These are phyloP conservation scores for Pulveroboletus sp. DNA, from an alignment of 768 basidiomycete species.

Conservation along the genomic window DNA sequence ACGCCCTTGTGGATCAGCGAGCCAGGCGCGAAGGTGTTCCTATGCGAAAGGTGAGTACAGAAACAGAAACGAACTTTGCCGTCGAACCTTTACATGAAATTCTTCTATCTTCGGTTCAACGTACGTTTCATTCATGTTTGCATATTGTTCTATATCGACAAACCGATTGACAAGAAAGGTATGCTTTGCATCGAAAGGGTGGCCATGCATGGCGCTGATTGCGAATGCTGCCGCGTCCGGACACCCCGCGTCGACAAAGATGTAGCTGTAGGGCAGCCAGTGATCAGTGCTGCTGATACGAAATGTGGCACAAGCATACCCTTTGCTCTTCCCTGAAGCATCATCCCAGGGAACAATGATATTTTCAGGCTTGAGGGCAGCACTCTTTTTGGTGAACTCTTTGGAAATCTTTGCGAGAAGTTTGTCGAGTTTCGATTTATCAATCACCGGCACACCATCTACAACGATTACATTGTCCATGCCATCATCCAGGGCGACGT, in stretches of 20 bases:
- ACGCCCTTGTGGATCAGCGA: constrained; percentile 85
- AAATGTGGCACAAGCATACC: constrained; percentile 46
- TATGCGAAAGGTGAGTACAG: constrained; percentile 29
- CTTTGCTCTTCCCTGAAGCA: constrained; percentile 79
- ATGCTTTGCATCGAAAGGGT: constrained; percentile 85
- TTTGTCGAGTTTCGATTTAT: constrained; percentile 77
- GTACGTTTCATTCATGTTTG: constrained; percentile 72
- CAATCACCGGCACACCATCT: constrained; percentile 89
- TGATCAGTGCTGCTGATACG: constrained; percentile 1
- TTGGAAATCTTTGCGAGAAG: constrained; percentile 78
- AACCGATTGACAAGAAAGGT: constrained; percentile 83
- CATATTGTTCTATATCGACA: constrained; percentile 82
- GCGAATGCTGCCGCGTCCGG: constrained; percentile 68
- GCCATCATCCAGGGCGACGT: constrained; percentile 76
- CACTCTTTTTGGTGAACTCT: constrained; percentile 79
- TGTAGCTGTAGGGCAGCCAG: constrained; percentile 45
- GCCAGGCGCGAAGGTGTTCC: constrained; percentile 96
- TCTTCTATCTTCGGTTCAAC: constrained; percentile 69
- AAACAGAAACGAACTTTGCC: not conserved
- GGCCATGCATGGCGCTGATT: constrained; percentile 61
- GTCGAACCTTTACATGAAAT: constrained; percentile 65
- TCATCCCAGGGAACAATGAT: constrained; percentile 90
- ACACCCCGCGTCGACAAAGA: constrained; percentile 76
- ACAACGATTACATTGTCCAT: constrained; percentile 91
- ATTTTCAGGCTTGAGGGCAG: constrained; percentile 67